Base-by-base conservation (phyloP, 2,329 filamentous ascomycete genomes). In the Fusarium agapanthi region DNA sequence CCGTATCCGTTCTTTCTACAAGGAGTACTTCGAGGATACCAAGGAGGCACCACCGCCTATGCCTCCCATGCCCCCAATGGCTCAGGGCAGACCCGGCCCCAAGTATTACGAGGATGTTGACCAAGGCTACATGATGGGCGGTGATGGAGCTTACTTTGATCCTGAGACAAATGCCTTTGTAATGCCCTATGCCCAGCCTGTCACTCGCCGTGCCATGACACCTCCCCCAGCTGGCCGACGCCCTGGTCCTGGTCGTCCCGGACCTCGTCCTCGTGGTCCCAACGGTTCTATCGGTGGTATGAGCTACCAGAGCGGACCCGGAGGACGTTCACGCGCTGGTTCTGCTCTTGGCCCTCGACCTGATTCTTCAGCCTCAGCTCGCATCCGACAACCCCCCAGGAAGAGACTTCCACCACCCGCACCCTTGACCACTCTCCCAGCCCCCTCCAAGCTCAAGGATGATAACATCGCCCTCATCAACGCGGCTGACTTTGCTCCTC, bases 1-100 rank as follows among this genome's bases (percentile, higher is more conserved):
- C 85, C 91, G 96, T 65, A 99, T 99, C 75, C 90, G 96, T 81
- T 99, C 96, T 8, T 99, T 99, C 86, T 99, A 99, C 86, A 98
- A 98, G 85, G 96, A 99, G 80, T 99, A 99, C 84, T 99, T 99
- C 77, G 96, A 98, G 74, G 95, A 98, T 45, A 90, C 86, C 66
- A 93, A 90, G 79, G 81, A 82, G 45, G 75, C 80, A 11, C 77
- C 82, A n/a, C 85, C 84, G 32, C 83, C 84, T 3, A 74, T 86
- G 75, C 81, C 81, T 68, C 71, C 83, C 77, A 51, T 77, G 72
- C 83, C 81, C 24, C 56, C 55, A 24, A 70, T 69, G 67, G 68
- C 76, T 76, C 65, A 75, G 76, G 58, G 57, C 16, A 73, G 74
- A 61, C 74, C 24, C 3, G 76, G 71, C 28, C 75, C 78, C 22